Conservation (phyloP, 208 protist species). For the Trypanosoma melophagium region DNA sequence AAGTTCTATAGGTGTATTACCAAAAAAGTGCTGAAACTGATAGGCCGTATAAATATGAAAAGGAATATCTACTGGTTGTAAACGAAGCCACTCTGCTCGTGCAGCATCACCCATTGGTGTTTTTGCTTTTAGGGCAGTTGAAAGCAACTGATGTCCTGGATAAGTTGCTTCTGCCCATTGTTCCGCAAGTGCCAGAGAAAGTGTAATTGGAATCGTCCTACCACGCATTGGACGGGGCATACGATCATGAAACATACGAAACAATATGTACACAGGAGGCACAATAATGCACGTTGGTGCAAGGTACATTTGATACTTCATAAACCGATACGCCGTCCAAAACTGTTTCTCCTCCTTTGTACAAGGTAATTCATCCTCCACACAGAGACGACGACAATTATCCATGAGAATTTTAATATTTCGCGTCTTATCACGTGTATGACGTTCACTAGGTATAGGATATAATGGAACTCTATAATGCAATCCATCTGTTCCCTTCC, state of each 20-base stretch:
- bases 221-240: conserved; percentile 62
- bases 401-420: conserved; percentile 91
- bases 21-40: conserved; percentile 81
- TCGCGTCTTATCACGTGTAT: conserved; percentile 75
- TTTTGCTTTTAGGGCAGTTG: conserved; percentile 71
- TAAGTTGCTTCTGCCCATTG: conserved; percentile 85
- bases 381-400: conserved; percentile 82
- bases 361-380: conserved; percentile 79
- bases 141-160: conserved; percentile 79
- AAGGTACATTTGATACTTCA: conserved; percentile 89
- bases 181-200: conserved; percentile 69
- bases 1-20: conserved; percentile 62
- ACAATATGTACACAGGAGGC: conserved; percentile 86
- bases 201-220: conserved; percentile 64
- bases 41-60: conserved; percentile 82
- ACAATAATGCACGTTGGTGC: conserved; percentile 68
- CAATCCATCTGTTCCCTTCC: conserved; percentile 71
- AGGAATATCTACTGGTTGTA: conserved; percentile 85
- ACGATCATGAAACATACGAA: conserved; percentile 75
- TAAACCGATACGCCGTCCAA: conserved; percentile 86
- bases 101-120: conserved; percentile 91
- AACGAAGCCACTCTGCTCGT: conserved; percentile 82
- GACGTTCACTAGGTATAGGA: conserved; percentile 81
- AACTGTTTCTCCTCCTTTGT: conserved; percentile 87
- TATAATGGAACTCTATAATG: conserved; percentile 81